These are phyloP conservation scores for Phialemoniopsis sp. DNA, from an alignment of 2,329 filamentous ascomycete genomes.

Conservation along the genomic window DNA sequence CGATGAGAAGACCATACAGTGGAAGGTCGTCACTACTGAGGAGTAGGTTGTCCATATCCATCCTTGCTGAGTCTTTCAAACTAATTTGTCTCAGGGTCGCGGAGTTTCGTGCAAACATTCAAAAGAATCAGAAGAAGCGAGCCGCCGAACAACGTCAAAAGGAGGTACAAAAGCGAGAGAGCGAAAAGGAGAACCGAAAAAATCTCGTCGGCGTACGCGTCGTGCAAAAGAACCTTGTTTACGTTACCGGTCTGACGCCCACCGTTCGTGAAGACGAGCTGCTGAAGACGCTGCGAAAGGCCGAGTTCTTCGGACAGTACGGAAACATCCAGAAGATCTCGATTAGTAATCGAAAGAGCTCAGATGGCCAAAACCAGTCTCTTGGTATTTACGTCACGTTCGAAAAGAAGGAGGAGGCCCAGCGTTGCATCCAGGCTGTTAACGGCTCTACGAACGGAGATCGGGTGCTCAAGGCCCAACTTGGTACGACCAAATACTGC, in stretches of 20 bases:
- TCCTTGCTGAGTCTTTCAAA: neutral
- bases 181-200: slow-evolving; percentile 91
- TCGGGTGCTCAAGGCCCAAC: slow-evolving; percentile 70
- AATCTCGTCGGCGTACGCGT: slow-evolving; percentile 93
- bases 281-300: slow-evolving; percentile 82
- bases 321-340: slow-evolving; percentile 98
- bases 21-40: slow-evolving; percentile 90
- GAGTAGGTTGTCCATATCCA: slow-evolving; percentile 68
- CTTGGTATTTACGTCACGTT: slow-evolving; percentile 99
- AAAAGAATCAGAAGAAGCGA: slow-evolving; percentile 90
- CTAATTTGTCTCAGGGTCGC: slow-evolving; percentile 48
- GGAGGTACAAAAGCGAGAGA: slow-evolving; percentile 92
- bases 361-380: slow-evolving; percentile 73
- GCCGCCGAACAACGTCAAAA: slow-evolving; percentile 81
- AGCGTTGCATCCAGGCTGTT: slow-evolving; percentile 84
- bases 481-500: slow-evolving; percentile 96
- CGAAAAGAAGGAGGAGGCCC: slow-evolving; percentile 84
- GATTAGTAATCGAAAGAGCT: slow-evolving; percentile 88
- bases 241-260: slow-evolving; percentile 91
- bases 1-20: slow-evolving; percentile 95
- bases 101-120: slow-evolving; percentile 71
- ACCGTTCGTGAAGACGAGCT: slow-evolving; percentile 90
- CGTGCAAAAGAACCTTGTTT: slow-evolving; percentile 97
- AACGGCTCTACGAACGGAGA: slow-evolving; percentile 92
- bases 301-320: slow-evolving; percentile 96